Conservation (phyloP, 164 flowering plant genomes). For the Piper longum region DNA sequence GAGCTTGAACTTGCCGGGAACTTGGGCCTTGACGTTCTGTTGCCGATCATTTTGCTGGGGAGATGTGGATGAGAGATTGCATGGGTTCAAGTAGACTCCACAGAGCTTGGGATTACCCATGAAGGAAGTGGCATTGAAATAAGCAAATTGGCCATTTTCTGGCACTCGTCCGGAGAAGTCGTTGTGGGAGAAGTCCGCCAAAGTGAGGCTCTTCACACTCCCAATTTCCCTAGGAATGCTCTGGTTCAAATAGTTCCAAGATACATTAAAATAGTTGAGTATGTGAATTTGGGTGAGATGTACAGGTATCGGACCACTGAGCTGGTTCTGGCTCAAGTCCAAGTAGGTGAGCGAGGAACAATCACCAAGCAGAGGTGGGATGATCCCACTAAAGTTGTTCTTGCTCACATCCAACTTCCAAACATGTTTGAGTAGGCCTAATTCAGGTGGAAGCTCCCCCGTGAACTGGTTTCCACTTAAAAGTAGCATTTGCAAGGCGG, state of each 20-base stretch:
- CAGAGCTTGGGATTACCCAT: conserved; percentile 49
- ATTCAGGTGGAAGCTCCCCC: conserved; percentile 57
- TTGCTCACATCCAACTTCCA: conserved; percentile 70
- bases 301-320: conserved; percentile 60
- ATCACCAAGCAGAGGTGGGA: conserved; percentile 54
- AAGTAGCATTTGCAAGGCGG: conserved; percentile 66
- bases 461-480: conserved; percentile 71
- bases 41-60: conserved; percentile 11
- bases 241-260: conserved; percentile 62
- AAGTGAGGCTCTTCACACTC: conserved; percentile 72
- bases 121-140: conserved; percentile 51
- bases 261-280: conserved; percentile 62
- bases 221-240: conserved; percentile 56
- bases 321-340: conserved; percentile 69
- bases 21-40: conserved; percentile 10
- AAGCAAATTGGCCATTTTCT: conserved; percentile 34
- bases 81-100: conserved; percentile 26
- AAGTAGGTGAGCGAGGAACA: conserved; percentile 59
- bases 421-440: conserved; percentile 67
- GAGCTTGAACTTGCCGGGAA: conserved; percentile 40
- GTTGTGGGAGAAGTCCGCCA: conserved; percentile 75
- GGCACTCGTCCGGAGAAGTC: conserved; percentile 53
- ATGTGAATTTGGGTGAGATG: conserved; percentile 62
- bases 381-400: conserved; percentile 52
- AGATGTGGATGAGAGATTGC: conserved; percentile 21